Conservation (phyloP, 106 monocot species). For the Dendrobium chrysotoxum region DNA sequence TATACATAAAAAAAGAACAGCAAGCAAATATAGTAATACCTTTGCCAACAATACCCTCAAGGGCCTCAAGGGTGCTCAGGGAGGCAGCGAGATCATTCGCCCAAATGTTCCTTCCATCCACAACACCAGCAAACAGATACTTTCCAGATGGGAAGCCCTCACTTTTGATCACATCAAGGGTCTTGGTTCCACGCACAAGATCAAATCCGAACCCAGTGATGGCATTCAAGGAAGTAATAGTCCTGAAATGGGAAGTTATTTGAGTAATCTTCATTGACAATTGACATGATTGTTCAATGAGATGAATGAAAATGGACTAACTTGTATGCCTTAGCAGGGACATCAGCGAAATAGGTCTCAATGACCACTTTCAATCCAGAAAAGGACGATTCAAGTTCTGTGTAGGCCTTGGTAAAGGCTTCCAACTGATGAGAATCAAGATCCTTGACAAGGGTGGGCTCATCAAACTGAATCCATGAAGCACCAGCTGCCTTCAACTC, state of each 20-base stretch:
- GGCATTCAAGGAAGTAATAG: constrained; percentile 18
- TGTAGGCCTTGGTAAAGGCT: constrained; percentile 18
- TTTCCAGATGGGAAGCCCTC: constrained; percentile 22
- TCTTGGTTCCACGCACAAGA: constrained; percentile 29
- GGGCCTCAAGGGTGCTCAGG: constrained; percentile 14
- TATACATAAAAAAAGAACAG: not conserved
- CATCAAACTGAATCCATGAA: constrained; percentile 31
- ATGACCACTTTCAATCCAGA: constrained; percentile 19
- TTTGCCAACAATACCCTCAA: constrained; percentile 18
- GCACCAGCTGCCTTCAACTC: constrained; percentile 31
- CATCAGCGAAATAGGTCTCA: constrained; percentile 18
- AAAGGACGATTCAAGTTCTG: constrained; percentile 15
- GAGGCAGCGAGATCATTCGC: constrained; percentile 24
- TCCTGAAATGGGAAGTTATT: constrained; percentile 11
- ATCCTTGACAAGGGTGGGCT: constrained; percentile 25
- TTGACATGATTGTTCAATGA: not conserved
- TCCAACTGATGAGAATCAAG: constrained; percentile 22
- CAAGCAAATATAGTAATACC: constrained; percentile 8
- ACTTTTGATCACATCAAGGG: constrained; percentile 24
- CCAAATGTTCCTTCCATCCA: constrained; percentile 33
- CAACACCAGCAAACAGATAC: constrained; percentile 27
- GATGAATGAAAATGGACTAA: not conserved
- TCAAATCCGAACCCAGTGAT: constrained; percentile 22
- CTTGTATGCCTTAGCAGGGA: constrained; percentile 15
- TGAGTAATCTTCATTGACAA: constrained; percentile 2